Base-by-base conservation (phyloP, 2,329 filamentous ascomycete species). In the Cladosporium oxysporum region DNA sequence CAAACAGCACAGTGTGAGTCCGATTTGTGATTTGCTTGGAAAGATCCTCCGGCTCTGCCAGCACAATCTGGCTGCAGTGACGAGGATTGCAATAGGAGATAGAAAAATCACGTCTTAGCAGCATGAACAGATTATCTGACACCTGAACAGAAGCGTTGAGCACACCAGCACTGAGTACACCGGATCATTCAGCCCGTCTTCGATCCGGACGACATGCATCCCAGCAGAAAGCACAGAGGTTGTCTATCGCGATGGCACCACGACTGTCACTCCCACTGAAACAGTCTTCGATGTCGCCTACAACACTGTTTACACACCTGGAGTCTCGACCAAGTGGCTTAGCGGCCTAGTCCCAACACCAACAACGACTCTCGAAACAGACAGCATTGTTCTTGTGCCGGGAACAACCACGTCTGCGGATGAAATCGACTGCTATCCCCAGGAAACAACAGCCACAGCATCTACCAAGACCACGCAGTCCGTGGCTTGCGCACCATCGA, bases 1-100 rank as follows among this genome's bases (percentile, higher is more conserved):
- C 59, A 7, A 62, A 62, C 31, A 62, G 59, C 21, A 62, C 59
- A 50, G 47, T 62, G 59, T 62, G 35, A 62, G 59, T 50, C 5
- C 7, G 6, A n/a, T 21, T 33, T 7, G 4, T 33, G 18, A 29
- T 21, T 1, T 21, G 41, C 41, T 8, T 23, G 10, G 3, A 21
- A 8, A 47, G 3, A 21, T 12, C 3, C 3, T 21, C 1, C n/a
- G n/a, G n/a, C 41, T 47, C n/a, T 47, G 18, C 5, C 41, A 21
- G n/a, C 41, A 21, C 2, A 47, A 11, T 12, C 41, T 2, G 7
- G 41, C 11, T 11, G 41, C 37, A 44, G 18, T 44, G 18, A 44
- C 10, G 7, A 41, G 35, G 1, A 14, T 35, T 14, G 3, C 33
- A 16, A 14, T 14, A 35, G 1, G 16, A 18, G 16, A 31, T 4